Base-by-base conservation (phyloP, 176 grass and related monocot genomes). In the Oryza punctata region DNA sequence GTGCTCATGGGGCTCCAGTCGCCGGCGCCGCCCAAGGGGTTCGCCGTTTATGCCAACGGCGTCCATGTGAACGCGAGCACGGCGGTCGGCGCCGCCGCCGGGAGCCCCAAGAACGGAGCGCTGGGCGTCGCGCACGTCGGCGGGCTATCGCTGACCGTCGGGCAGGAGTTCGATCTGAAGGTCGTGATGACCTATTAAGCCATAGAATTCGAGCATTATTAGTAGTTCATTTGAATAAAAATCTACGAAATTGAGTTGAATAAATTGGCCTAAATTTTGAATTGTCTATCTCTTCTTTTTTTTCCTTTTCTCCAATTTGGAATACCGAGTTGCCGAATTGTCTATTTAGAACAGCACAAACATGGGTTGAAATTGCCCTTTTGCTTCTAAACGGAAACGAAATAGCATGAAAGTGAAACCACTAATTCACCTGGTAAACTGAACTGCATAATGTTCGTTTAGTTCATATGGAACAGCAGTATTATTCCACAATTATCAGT, bases 91-190 rank as follows among this genome's bases (percentile, higher is more conserved):
- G 79, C 26, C 5, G 59, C 43, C 30, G 18, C 46, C 18, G 21
- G 30, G 35, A 88, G 66, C 49, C n/a, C 5, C 1, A 73, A 43
- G 12, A 69, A 41, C 1, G 81, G 77, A 26, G 45, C 16, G 7
- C 71, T 89, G 44, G 90, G 90, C 40, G 33, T 27, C 16, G 73
- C 87, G 7, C 85, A 87, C 3, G 52, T 94, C 19, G 28, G 12
- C 25, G 95, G 90, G 29, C 69, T 97, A 18, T 80, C 84, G 40
- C 92, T 91, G 77, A 19, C 70, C 24, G 69, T 94, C 74, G 78
- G 84, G 2, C 33, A 91, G 70, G 90, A 89, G 67, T 94, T 94
- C 76, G 86, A 92, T 81, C 70, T 97, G 24, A 89, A 89, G 49
- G 12, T 97, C 38, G 61, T 45, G 32, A 76, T 89, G 73, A 80